Conservation (phyloP, 352 stramenopile species). For the Phytophthora fragariae region DNA sequence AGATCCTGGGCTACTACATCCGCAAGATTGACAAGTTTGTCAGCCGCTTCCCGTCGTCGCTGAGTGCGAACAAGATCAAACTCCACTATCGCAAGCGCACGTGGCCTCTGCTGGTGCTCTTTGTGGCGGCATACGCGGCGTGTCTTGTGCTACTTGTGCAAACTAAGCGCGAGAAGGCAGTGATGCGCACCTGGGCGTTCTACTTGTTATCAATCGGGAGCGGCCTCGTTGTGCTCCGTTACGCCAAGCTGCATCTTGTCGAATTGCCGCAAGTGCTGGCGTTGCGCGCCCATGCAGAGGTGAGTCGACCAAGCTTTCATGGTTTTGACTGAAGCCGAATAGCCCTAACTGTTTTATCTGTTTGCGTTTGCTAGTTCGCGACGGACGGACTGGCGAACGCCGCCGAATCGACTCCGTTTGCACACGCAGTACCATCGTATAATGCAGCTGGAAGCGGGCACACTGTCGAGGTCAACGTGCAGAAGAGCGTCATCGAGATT, state of each 20-base stretch:
- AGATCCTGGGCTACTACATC: constrained; percentile 87
- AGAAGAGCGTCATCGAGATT: constrained; percentile 23
- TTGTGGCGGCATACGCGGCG: constrained; percentile 49
- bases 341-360: background rate
- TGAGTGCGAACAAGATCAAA: constrained; percentile 58
- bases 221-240: constrained; percentile 71
- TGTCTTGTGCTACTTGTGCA: constrained; percentile 53
- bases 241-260: constrained; percentile 75
- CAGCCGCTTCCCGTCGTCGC: constrained; percentile 57
- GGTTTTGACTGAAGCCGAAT: background rate
- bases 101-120: constrained; percentile 53
- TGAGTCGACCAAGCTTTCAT: constrained; percentile 27
- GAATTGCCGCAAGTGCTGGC: constrained; percentile 76
- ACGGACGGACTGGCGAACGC: constrained; percentile 39
- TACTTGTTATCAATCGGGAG: constrained; percentile 68
- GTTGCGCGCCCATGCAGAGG: constrained; percentile 70
- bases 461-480: constrained; percentile 28
- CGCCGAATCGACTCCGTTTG: constrained; percentile 69
- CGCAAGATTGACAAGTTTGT: constrained; percentile 84
- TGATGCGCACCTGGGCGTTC: constrained; percentile 58
- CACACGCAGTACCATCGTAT: constrained; percentile 60
- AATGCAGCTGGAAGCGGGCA: constrained; percentile 20
- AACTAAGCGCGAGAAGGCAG: constrained; percentile 39
- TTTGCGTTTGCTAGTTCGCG: constrained; percentile 55
- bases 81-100: constrained; percentile 60